phyloP scores from a whole-genome alignment of 371 early-diverging fungal genomes.

The Apophysomyces trapeziformis region DNA sequence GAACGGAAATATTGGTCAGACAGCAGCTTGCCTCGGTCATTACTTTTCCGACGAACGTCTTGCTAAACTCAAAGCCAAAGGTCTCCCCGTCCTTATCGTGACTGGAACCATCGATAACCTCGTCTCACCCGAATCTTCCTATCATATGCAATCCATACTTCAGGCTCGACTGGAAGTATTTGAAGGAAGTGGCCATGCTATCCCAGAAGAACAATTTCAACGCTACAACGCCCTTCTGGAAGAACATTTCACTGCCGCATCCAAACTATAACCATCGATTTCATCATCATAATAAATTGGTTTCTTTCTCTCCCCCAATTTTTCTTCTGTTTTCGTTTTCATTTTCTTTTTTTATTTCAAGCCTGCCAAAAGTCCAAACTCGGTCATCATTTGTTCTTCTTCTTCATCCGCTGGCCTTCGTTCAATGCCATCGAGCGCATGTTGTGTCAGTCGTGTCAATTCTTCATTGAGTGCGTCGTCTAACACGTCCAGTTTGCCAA shows the following conservation, averaged over 20 bases:
- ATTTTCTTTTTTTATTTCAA: neutral
- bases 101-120: constrained; percentile 47
- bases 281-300: neutral
- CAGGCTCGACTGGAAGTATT: constrained; percentile 37
- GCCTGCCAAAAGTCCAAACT: constrained; percentile 12
- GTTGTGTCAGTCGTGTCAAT: constrained; percentile 8
- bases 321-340: neutral
- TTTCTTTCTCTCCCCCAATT: constrained; percentile 4
- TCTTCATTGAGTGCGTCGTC: constrained; percentile 19
- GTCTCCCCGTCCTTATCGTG: constrained; percentile 42
- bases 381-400: constrained; percentile 16
- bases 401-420: constrained; percentile 3
- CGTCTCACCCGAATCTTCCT: constrained; percentile 35
- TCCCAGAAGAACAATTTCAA: constrained; percentile 43
- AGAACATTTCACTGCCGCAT: constrained; percentile 25
- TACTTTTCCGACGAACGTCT: constrained; percentile 42
- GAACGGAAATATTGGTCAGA: constrained; percentile 41
- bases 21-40: constrained; percentile 43
- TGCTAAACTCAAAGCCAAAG: constrained; percentile 25
- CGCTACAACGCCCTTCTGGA: constrained; percentile 40
- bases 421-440: constrained; percentile 15
- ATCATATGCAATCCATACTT: constrained; percentile 35
- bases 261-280: neutral
- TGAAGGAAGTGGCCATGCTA: constrained; percentile 49
- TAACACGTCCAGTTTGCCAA: constrained; percentile 23